Base-by-base conservation (phyloP, 441 rosid species). In the Raphanus hybrid region DNA sequence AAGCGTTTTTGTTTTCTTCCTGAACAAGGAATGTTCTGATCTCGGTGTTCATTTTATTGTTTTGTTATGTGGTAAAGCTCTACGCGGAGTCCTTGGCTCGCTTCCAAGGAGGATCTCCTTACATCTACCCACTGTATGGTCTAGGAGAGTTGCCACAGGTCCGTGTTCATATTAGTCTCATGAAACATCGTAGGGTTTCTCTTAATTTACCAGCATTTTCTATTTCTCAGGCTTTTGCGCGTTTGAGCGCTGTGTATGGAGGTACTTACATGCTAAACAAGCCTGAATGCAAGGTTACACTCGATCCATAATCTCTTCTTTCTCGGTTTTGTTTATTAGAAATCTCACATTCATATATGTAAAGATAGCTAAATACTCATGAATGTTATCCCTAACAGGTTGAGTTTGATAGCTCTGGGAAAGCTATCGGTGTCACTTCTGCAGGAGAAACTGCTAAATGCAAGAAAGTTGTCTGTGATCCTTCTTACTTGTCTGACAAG, bases 241-340 rank as follows among this genome's bases (percentile, higher is more conserved):
- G 94, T 54, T 79, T 88, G 59, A 90, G 94, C 73, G 94, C 92
- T 9, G 94, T 90, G 55, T 90, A 90, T 16, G 94, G 94, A 60
- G 92, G 94, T 59, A 90, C 94, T 52, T 88, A 90, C 88, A 90
- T 90, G 94, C 92, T 90, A n/a, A 87, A 85, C 86, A 90, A 88
- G 77, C 89, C 92, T 41, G 87, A 87, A 64, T 90, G 94, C 77
- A 90, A 90, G 91, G 94, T 88, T 70, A 62, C 26, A 71, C 62
- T 35, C 5, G 5, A 59, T 32, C 43, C 41, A 55, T 63, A 6
- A 12, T 8, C 2, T 74, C 43, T 52, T 35, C 3, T 37, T 70
- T 71, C 11, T 34, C 29, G 20, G 18, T 43, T 68, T 69, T 69
- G 6, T 34, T 52, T 18, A 4, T 14, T 29, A 8, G 37, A 50